Conservation (phyloP, 2,329 filamentous ascomycete species). For the Byssochlamys sp. region DNA sequence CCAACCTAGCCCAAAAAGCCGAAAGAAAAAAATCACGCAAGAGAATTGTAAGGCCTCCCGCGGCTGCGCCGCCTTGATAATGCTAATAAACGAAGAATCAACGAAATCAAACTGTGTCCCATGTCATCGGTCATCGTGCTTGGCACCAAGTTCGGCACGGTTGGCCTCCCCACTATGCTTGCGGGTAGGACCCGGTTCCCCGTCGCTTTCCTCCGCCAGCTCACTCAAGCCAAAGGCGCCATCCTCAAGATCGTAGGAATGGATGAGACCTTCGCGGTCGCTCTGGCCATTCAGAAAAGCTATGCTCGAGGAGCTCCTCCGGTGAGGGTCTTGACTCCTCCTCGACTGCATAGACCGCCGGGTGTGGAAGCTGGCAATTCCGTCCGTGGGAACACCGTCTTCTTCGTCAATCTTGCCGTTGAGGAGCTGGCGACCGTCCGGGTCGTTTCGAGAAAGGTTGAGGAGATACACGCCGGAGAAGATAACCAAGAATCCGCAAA, state of each 20-base stretch:
- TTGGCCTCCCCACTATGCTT: slow-evolving; percentile 18
- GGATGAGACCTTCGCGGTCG: slow-evolving; percentile 75
- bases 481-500: slow-evolving; percentile 87
- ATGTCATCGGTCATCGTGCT: slow-evolving; percentile 23
- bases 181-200: slow-evolving; percentile 28
- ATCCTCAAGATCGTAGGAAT: slow-evolving; percentile 78
- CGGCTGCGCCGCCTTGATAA: slow-evolving; percentile 1
- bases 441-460: slow-evolving; percentile 87
- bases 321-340: slow-evolving; percentile 53
- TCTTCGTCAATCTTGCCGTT: slow-evolving; percentile 50
- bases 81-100: slow-evolving; percentile 5
- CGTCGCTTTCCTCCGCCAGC: slow-evolving; percentile 66
- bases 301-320: slow-evolving; percentile 55
- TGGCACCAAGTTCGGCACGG: slow-evolving; percentile 18
- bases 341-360: slow-evolving; percentile 86
- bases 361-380: slow-evolving; percentile 78
- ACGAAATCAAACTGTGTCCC: slow-evolving; percentile 2
- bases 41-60: neutral
- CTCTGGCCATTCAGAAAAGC: slow-evolving; percentile 46
- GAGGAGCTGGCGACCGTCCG: slow-evolving; percentile 62
- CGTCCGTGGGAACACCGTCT: slow-evolving; percentile 82
- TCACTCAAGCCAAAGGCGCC: slow-evolving; percentile 68
- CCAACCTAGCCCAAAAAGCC: neutral
- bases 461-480: slow-evolving; percentile 92
- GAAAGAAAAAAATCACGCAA: neutral